A percentile compares a stretch with the other conserved stretches of the same genome.
Conservation (phyloP, 2,329 filamentous ascomycete species). For the Xylariaceae sp. region DNA sequence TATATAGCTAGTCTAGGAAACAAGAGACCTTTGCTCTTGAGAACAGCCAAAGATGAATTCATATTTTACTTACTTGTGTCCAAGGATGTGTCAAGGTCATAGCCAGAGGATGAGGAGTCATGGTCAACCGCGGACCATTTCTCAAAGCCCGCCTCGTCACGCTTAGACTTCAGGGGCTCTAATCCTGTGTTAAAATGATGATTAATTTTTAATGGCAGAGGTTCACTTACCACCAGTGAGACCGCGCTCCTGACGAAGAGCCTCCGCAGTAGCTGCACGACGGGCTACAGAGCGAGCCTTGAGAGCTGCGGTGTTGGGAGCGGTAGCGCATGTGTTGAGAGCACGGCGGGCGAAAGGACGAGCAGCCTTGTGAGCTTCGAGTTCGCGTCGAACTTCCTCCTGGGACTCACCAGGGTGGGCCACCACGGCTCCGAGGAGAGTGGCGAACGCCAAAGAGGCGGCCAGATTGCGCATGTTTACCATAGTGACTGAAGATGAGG, state of each 20-base stretch:
- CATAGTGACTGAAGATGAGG: constrained; percentile 28
- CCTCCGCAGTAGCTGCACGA: constrained; percentile 44
- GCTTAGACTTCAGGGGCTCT: constrained; percentile 37
- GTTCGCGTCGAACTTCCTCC: constrained; percentile 39
- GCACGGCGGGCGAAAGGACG: constrained; percentile 44
- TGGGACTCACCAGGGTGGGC: constrained; percentile 48
- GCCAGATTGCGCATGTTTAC: constrained; percentile 35
- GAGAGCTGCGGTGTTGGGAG: constrained; percentile 44
- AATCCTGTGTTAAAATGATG: neutral
- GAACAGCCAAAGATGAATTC: no score
- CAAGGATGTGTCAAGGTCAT: constrained; percentile 45
- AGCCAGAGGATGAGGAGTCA: constrained; percentile 35
- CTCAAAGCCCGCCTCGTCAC: constrained; percentile 35
- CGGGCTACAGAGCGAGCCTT: constrained; percentile 46
- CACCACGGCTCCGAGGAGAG: constrained; percentile 33
- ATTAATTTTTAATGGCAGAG: neutral
- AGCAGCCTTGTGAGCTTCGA: constrained; percentile 42
- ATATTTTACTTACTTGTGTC: no score
- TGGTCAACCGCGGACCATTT: constrained; percentile 36
- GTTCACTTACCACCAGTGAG: constrained; percentile 32
- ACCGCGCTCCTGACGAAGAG: constrained; percentile 45
- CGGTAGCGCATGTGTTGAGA: constrained; percentile 44
- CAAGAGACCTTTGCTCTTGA: no score
- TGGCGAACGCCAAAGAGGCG: constrained; percentile 34
- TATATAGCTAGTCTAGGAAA: no score